phyloP scores from a whole-genome alignment of 768 basidiomycete genomes.

The Lactarius sanguifluus region DNA sequence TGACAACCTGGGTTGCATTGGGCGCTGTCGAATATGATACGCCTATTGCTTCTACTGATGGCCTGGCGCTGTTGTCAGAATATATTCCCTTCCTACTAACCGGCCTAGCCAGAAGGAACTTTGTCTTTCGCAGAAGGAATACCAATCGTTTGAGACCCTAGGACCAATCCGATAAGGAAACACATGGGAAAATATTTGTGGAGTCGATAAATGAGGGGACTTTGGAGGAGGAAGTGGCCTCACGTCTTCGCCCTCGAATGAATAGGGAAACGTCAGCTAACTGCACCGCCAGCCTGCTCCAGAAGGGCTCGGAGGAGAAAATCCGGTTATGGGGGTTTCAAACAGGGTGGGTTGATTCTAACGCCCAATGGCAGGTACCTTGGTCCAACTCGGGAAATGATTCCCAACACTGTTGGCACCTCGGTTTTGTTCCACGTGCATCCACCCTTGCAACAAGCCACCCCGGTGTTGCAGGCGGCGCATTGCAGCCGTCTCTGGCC shows the following conservation, averaged over 20 bases:
- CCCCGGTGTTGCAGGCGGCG: neutral
- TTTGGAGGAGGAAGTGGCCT: neutral
- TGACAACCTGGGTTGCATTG: neutral
- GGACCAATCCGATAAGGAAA: neutral
- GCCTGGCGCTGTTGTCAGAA: neutral
- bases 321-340: neutral
- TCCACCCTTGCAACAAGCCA: neutral
- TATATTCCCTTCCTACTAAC: neutral
- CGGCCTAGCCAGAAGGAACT: no score
- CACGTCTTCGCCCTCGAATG: neutral
- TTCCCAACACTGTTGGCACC: neutral
- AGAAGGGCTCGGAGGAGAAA: neutral
- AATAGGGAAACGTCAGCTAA: neutral
- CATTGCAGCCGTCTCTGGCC: neutral
- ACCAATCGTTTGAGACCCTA: neutral
- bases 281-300: neutral
- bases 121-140: neutral
- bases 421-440: neutral
- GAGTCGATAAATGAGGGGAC: neutral
- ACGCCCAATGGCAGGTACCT: neutral
- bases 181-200: no score
- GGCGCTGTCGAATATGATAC: neutral
- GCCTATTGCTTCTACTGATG: neutral
- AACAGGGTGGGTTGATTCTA: neutral
- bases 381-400: neutral